Base-by-base conservation (phyloP, 2,329 filamentous ascomycete species). In the Talaromyces sp. region DNA sequence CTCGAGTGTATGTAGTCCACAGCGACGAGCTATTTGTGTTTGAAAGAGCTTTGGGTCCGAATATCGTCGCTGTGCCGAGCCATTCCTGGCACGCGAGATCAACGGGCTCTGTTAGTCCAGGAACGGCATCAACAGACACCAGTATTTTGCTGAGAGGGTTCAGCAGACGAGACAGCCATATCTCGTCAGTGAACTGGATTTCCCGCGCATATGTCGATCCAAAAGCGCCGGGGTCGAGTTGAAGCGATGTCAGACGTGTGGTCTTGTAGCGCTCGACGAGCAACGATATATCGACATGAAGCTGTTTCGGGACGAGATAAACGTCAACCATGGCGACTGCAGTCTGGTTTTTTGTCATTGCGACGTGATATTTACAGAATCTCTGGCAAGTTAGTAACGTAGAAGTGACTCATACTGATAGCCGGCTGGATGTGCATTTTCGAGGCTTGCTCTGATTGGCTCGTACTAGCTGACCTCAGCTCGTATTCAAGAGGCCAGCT, bases 181-280 rank as follows among this genome's bases (percentile, higher is more conserved):
- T 58, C 53, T 65, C 60, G 55, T 64, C 50, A 14, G 63, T 53
- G 63, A 70, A 68, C 55, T 65, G 50, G 51, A 64, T 64, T 55
- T 75, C 70, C 13, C 60, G 61, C 31, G 69, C 68, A 54, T 73
- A 74, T 2, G 56, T 67, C 2, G 72, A 72, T 4, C 66, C 67
- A 58, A 73, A 75, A 29, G 67, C 65, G 17, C 60, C 52, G 5
- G 71, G 68, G 58, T 73, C 68, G 52, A 63, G 63, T 58, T 68
- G 59, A 19, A 74, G 66, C 26, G 65, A 66, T 54, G 65, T 58
- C 3, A 74, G 63, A 43, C 71, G 67, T 11, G 69, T 62, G 3
- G 58, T 49, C 58, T 67, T 71, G 57, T 64, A 71, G 17, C 61
- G 62, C 2, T 64, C 21, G 7, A 62, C 59, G 27, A 67, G 31